A percentile compares a stretch with the other conserved stretches of the same genome.
phyloP scores from a whole-genome alignment of 306 rosid species.

The Crotalaria pallida region DNA sequence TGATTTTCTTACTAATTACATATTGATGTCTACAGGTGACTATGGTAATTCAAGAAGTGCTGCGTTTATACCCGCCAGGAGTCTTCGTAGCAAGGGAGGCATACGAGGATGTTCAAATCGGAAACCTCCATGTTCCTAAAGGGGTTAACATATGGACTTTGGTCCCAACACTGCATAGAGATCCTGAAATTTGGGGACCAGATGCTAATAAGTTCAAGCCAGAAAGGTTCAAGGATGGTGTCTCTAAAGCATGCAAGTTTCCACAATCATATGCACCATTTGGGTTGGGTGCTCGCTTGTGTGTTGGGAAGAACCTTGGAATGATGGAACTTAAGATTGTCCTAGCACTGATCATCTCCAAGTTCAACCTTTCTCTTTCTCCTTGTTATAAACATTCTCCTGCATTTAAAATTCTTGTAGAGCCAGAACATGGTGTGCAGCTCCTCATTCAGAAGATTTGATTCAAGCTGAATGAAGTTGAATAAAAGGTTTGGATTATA shows the following conservation, averaged over 20 bases:
- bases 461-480: not conserved
- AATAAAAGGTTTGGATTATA: no score
- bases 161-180: slow-evolving; percentile 50
- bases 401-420: slow-evolving; percentile 56
- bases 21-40: slow-evolving; percentile 31
- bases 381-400: slow-evolving; percentile 53
- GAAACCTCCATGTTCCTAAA: slow-evolving; percentile 58
- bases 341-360: slow-evolving; percentile 14
- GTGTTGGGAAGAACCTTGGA: slow-evolving; percentile 82
- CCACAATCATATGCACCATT: slow-evolving; percentile 75
- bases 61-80: slow-evolving; percentile 84
- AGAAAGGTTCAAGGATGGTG: slow-evolving; percentile 72
- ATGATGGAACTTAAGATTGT: slow-evolving; percentile 62
- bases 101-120: slow-evolving; percentile 54
- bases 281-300: slow-evolving; percentile 71
- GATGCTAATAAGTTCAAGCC: slow-evolving; percentile 79
- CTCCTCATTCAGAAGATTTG: slow-evolving; percentile 30
- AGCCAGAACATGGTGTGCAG: slow-evolving; percentile 51
- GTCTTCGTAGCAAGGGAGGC: slow-evolving; percentile 92
- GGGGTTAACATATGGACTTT: slow-evolving; percentile 57
- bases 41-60: slow-evolving; percentile 76
- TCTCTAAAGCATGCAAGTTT: slow-evolving; percentile 63
- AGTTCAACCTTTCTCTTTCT: slow-evolving; percentile 44
- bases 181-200: slow-evolving; percentile 74
- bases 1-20: not conserved